Percentiles rank a stretch among this genome's conserved stretches.
Conservation (phyloP, 1,284 basidiomycete genomes). For the Boletus sp. region DNA sequence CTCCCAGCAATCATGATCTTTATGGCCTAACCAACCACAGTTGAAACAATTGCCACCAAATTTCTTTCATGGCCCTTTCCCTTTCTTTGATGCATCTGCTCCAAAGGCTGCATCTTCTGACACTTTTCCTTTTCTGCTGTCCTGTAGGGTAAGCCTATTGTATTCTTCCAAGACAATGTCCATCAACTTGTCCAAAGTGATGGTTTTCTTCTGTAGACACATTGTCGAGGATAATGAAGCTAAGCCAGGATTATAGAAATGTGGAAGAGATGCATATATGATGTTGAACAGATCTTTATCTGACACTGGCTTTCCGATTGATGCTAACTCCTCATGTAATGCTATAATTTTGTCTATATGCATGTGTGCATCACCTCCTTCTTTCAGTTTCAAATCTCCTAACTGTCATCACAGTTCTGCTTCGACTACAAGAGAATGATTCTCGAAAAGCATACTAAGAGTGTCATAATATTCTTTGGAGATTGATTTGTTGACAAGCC, state of each 20-base stretch:
- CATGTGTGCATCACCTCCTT: neutral
- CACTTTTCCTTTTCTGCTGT: neutral
- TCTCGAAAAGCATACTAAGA: neutral
- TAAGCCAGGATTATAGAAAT: neutral
- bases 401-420: neutral
- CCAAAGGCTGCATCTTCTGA: neutral
- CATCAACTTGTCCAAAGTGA: neutral
- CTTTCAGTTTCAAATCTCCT: neutral
- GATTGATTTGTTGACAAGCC: neutral
- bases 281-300: neutral
- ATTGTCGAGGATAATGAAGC: neutral
- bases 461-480: neutral
- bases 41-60: conserved; percentile 2
- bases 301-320: neutral
- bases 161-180: neutral
- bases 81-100: neutral
- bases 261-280: neutral
- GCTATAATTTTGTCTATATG: neutral
- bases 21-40: conserved; percentile 4
- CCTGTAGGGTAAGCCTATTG: neutral
- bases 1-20: conserved; percentile 2
- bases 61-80: neutral
- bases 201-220: neutral
- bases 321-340: neutral
- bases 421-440: neutral